phyloP scores from a whole-genome alignment of 1,284 basidiomycete species.

The Rhodotorula sp. region DNA sequence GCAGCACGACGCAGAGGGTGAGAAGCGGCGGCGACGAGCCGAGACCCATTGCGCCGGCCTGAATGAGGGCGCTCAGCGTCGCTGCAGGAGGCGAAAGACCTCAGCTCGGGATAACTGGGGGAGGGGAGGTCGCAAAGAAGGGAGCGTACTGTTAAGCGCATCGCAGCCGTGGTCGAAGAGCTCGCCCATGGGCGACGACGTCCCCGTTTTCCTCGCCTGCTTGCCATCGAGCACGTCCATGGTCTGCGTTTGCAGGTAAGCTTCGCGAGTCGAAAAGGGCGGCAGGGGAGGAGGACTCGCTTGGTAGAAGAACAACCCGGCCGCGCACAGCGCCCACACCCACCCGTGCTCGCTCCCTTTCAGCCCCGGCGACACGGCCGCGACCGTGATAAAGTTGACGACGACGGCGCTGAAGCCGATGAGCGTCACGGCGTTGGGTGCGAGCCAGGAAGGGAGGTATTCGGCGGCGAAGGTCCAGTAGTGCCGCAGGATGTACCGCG shows the following conservation, averaged over 20 bases:
- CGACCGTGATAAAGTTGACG: constrained; percentile 22
- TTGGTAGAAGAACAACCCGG: constrained; percentile 85
- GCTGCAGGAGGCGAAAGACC: not conserved
- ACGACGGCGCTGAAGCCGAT: constrained; percentile 31
- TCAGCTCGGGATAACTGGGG: not conserved
- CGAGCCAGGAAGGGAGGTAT: constrained; percentile 22
- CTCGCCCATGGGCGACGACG: constrained; percentile 94
- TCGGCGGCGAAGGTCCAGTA: constrained; percentile 27
- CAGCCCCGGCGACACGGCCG: constrained; percentile 10
- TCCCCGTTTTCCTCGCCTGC: constrained; percentile 89
- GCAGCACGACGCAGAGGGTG: constrained; percentile 48
- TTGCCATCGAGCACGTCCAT: constrained; percentile 72
- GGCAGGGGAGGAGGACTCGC: not conserved
- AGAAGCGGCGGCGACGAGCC: constrained; percentile 58
- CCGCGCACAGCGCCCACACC: constrained; percentile 79
- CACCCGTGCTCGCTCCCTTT: constrained; percentile 53
- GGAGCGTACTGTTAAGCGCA: constrained; percentile 6
- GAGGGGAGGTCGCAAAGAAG: too few species aligned
- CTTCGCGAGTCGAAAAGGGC: not conserved
- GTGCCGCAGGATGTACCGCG: constrained; percentile 28
- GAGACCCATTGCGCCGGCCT: constrained; percentile 78
- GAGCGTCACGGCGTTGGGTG: constrained; percentile 34
- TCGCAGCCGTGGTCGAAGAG: constrained; percentile 61
- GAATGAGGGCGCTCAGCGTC: constrained; percentile 79
- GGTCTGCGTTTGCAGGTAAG: constrained; percentile 56